A percentile compares a stretch with the other conserved stretches of the same genome.
phyloP scores from a whole-genome alignment of 2,329 filamentous ascomycete species.

The Arthrobotrys sphaeroides region DNA sequence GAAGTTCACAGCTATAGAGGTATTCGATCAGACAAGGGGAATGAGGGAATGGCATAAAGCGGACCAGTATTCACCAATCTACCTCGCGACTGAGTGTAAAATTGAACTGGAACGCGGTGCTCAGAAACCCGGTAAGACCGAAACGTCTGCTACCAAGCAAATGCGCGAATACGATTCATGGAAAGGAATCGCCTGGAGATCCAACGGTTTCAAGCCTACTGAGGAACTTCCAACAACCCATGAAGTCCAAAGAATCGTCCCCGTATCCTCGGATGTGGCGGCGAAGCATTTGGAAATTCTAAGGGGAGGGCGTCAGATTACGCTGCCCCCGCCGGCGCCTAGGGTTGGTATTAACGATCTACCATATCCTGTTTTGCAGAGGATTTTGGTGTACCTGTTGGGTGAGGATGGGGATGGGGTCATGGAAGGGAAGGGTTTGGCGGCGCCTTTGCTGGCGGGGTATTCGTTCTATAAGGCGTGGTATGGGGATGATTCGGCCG shows the following conservation, averaged over 20 bases:
- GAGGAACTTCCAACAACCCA: not conserved
- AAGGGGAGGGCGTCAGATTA: not conserved
- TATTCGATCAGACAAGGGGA: not conserved
- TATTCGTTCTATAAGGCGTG: constrained; percentile 23
- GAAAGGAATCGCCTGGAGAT: not conserved
- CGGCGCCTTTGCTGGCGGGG: not conserved
- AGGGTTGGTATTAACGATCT: constrained; percentile 12
- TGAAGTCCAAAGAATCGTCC: not conserved
- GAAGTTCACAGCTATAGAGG: constrained; percentile 12
- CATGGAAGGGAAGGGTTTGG: not conserved
- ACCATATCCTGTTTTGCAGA: constrained; percentile 13
- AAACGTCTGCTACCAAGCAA: not conserved
- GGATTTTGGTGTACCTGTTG: not conserved
- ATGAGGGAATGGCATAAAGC: not conserved
- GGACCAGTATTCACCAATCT: not conserved
- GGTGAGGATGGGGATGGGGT: not conserved
- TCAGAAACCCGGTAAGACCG: not conserved
- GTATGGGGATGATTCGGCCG: not conserved
- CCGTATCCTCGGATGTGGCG: not conserved
- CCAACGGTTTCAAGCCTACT: not conserved
- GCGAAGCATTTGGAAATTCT: not conserved
- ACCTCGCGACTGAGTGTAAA: constrained; percentile 12
- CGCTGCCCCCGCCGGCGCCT: not conserved
- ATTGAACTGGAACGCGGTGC: not conserved
- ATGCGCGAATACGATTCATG: not conserved